Evolutionary conservation across 257 asterid species (phyloP).

Genomic region (Striga asiatica): DNA sequence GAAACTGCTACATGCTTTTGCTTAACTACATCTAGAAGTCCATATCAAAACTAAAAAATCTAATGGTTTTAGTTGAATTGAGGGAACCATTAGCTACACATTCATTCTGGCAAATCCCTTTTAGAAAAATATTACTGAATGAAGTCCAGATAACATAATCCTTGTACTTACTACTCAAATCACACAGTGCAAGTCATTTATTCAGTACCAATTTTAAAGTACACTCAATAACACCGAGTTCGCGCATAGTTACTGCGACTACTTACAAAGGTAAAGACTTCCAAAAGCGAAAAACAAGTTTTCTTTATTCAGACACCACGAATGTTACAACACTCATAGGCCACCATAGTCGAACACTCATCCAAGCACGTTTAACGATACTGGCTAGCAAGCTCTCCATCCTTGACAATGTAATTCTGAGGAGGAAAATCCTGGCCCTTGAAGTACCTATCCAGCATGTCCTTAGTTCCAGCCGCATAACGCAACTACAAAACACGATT

Average conservation of each 20-base stretch:
- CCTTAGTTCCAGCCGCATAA: conserved; percentile 88
- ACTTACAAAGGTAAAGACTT: background rate
- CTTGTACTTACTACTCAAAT: too few species aligned
- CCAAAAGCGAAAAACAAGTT: background rate
- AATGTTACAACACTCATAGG: background rate
- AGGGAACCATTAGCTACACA: too few species aligned
- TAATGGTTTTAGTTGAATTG: too few species aligned
- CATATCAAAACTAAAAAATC: too few species aligned
- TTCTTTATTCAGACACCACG: conserved; percentile 3
- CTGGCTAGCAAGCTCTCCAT: conserved; percentile 89
- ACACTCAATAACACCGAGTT: background rate
- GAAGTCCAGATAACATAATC: too few species aligned
- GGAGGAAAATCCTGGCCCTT: conserved; percentile 88
- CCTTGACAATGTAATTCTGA: conserved; percentile 89
- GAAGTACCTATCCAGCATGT: conserved; percentile 92
- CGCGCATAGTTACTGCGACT: too few species aligned
- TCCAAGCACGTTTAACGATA: conserved; percentile 42
- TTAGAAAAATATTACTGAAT: too few species aligned
- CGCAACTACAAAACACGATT: conserved; percentile 54
- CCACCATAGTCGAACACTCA: background rate
- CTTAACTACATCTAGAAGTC: too few species aligned
- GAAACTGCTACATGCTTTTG: too few species aligned
- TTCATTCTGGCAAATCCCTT: too few species aligned
- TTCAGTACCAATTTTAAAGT: too few species aligned
- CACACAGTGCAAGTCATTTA: background rate